Percentiles rank a stretch among this genome's conserved stretches.
Evolutionary conservation across 495 filamentous ascomycete species (phyloP).

Genomic region (Endocarpon pusillum): DNA sequence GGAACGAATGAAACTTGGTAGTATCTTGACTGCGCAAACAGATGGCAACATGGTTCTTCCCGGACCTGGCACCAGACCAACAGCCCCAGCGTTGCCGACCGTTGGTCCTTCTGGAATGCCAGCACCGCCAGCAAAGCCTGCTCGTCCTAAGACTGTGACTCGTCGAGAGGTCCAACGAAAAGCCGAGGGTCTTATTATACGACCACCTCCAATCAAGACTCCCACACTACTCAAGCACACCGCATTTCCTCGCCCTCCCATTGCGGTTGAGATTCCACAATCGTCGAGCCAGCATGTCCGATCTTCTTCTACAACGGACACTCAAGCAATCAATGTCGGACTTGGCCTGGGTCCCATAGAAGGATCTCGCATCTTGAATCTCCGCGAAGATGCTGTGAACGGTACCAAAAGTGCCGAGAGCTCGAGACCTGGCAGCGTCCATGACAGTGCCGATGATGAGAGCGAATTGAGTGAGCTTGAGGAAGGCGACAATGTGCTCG

Average conservation of each 20-base stretch:
- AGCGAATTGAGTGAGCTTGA: constrained; percentile 61
- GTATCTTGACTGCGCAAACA: neutral
- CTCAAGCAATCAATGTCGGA: neutral
- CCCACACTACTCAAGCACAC: constrained; percentile 9
- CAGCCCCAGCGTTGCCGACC: constrained; percentile 14
- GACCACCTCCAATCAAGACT: constrained; percentile 12
- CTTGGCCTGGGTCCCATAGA: constrained; percentile 3
- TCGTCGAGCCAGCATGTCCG: constrained; percentile 9
- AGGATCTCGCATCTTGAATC: no score
- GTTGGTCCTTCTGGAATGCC: constrained; percentile 19
- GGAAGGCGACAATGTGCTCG: constrained; percentile 14
- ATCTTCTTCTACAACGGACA: constrained; percentile 2
- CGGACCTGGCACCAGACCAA: neutral
- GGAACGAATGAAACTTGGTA: neutral
- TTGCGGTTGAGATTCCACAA: constrained; percentile 9
- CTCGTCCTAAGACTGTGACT: constrained; percentile 40
- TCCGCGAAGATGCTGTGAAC: constrained; percentile 8
- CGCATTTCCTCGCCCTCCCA: constrained; percentile 4
- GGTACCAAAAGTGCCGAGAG: constrained; percentile 14
- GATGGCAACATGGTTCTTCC: constrained; percentile 6
- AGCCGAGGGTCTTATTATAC: constrained; percentile 39
- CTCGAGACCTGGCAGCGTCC: constrained; percentile 40
- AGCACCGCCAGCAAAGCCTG: constrained; percentile 24
- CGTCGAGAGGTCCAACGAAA: constrained; percentile 45
- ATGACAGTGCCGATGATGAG: constrained; percentile 66